Base-by-base conservation (phyloP, 129 eudicot species). In the Chrysanthemum seticuspe region DNA sequence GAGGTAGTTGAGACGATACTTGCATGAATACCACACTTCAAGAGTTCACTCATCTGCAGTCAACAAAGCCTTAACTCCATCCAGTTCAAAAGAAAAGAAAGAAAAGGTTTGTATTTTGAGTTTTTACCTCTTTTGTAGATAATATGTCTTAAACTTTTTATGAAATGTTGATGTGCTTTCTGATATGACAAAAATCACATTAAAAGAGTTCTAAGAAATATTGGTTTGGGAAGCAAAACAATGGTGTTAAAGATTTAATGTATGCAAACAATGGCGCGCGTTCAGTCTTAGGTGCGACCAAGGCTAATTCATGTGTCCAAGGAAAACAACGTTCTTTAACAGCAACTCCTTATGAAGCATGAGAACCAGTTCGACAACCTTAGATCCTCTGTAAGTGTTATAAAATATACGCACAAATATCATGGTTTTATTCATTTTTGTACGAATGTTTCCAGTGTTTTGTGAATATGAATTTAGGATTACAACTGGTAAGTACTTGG, bases 221-320 rank as follows among this genome's bases (percentile, higher is more conserved):
- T 25, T 25, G 27, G 27, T 25, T 25, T 25, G 2, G 27, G 27
- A 25, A 25, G 27, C 27, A 68, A 59, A 59, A 71, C 74, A 75
- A 59, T 6, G 47, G 23, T 57, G 86, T 75, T 40, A 74, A 48
- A 18, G 82, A 71, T 19, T 62, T 79, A 72, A 72, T 87, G 93
- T 81, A 87, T 87, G 93, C 93, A 87, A 25, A 87, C 93, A 16
- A 74, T 87, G 74, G 93, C 93, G 34, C 93, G 89, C 21, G 82
- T 87, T 61, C 89, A 87, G 68, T 79, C 87, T 44, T 82, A 87
- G 79, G 79, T 87, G 53, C 89, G 87, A 0, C 69, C 87, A 23
- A 77, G 93, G 83, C 82, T 89, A 74, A 65, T 87, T 36, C 81
- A 85, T 71, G 80, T 87, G 93, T 82, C 89, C 2, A 82, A 87